Base-by-base conservation (phyloP, 2,329 filamentous ascomycete genomes). In the Colletotrichum horii region DNA sequence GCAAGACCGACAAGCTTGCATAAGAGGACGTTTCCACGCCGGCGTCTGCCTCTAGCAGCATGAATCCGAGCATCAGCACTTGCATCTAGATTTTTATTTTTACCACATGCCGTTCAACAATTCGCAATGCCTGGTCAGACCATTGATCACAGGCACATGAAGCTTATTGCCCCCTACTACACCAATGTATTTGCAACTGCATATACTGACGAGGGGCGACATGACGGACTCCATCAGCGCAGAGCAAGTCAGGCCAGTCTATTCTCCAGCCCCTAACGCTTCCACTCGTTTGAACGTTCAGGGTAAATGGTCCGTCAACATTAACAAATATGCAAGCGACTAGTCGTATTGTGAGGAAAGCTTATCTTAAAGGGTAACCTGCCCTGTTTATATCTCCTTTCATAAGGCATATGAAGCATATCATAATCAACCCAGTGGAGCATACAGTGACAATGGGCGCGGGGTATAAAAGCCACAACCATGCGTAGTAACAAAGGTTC, bases 311-410 rank as follows among this genome's bases (percentile, higher is more conserved):
- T 0, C 36, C 2, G 5, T 43, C 2, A 9, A 43, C 2, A 11
- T 43, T 11, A 43, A 11, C 0, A 43, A 3, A 5, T 8, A 19
- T 3, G 9, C 4, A 3, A n/a, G 8, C 16, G 1, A 11, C 36
- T 3, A 4, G 2, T 5, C 1, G 4, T 4, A n/a, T 43, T n/a
- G 8, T 19, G 36, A 19, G 8, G 36, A 43, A 43, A 16, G 19
- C 16, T 43, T 4, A 43, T 43, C 16, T 19, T 19, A 9, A 1
- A 43, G 16, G 16, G 4, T 11, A n/a, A 19, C 8, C 4, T 43
- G 36, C 1, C 16, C 36, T 4, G 2, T 43, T 43, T 43, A 43
- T 43, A 43, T 43, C 3, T 15, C n/a, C 4, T 22, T 5, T 15
- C 32, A 38, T 7, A 12, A 22, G 9, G 19, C 32, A 62, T 6